Percentiles rank a stretch among this genome's conserved stretches.
phyloP scores from a whole-genome alignment of 1,284 basidiomycete species.

The Marasmius sp. region DNA sequence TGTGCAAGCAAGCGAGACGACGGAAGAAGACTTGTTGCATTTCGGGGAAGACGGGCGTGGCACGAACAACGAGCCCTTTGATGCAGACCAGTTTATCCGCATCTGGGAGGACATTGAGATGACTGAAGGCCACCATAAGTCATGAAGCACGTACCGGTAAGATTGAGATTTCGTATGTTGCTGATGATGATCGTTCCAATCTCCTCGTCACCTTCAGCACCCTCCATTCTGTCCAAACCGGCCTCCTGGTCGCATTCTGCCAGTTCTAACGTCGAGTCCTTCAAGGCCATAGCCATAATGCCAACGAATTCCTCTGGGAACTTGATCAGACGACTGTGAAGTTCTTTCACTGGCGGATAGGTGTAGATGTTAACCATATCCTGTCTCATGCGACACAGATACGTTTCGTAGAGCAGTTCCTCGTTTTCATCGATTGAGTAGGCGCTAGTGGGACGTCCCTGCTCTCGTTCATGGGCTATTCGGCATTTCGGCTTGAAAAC shows the following conservation, averaged over 20 bases:
- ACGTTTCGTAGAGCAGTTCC: slow-evolving; percentile 75
- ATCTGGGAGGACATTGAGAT: too few relatives aligned
- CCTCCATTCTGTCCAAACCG: slow-evolving; percentile 68
- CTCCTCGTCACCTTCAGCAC: slow-evolving; percentile 73
- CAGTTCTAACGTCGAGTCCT: slow-evolving; percentile 84
- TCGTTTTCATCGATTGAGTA: slow-evolving; percentile 69
- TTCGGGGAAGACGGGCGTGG: too few relatives aligned
- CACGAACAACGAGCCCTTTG: too few relatives aligned
- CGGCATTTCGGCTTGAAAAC: slow-evolving; percentile 96
- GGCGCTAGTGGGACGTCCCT: too few relatives aligned
- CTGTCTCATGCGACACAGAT: slow-evolving; percentile 84
- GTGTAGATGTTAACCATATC: slow-evolving; percentile 89
- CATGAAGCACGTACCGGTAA: too few relatives aligned
- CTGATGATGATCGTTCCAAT: slow-evolving; percentile 77
- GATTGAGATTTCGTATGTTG: too few relatives aligned
- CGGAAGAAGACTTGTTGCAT: too few relatives aligned
- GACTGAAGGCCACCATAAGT: too few relatives aligned
- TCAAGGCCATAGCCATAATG: slow-evolving; percentile 94
- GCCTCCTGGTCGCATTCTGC: slow-evolving; percentile 77
- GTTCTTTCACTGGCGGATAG: slow-evolving; percentile 83
- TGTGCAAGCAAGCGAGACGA: slow-evolving; percentile 95
- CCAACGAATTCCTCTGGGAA: slow-evolving; percentile 98
- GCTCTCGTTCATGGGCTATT: slow-evolving; percentile 69
- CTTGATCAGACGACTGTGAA: slow-evolving; percentile 79
- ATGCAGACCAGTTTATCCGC: too few relatives aligned